phyloP scores from a whole-genome alignment of 2,329 filamentous ascomycete species.

The Cryphonectria parasitica region DNA sequence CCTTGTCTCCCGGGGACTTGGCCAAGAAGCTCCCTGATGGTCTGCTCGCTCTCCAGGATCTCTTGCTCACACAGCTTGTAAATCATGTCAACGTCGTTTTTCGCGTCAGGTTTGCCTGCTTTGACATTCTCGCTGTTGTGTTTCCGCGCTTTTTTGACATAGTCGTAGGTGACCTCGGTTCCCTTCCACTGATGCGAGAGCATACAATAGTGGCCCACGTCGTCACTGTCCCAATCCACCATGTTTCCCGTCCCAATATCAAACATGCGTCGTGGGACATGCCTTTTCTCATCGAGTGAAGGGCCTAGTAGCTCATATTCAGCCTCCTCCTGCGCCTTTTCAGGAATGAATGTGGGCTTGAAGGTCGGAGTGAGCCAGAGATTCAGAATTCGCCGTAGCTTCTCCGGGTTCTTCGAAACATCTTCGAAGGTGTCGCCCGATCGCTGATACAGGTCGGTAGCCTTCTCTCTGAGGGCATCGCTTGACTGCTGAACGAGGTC shows the following conservation, averaged over 20 bases:
- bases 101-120: not conserved
- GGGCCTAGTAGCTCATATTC: not conserved
- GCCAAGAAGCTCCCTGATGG: not conserved
- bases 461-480: no score
- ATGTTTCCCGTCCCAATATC: not conserved
- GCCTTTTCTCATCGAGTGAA: not conserved
- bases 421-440: not conserved
- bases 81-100: not conserved
- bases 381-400: not conserved
- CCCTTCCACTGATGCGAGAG: constrained; percentile 3
- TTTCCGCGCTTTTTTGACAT: not conserved
- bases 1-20: not conserved
- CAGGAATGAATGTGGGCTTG: not conserved
- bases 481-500: not conserved
- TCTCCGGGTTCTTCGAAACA: constrained; percentile 2
- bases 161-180: not conserved
- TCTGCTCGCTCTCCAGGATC: not conserved
- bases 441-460: no score
- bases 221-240: not conserved
- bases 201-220: constrained; percentile 1
- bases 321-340: not conserved
- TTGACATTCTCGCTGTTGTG: not conserved
- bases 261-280: not conserved
- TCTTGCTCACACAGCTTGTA: not conserved
- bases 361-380: constrained; percentile 1